Conservation (phyloP, 2,329 filamentous ascomycete species). For the Aspergillus niger region DNA sequence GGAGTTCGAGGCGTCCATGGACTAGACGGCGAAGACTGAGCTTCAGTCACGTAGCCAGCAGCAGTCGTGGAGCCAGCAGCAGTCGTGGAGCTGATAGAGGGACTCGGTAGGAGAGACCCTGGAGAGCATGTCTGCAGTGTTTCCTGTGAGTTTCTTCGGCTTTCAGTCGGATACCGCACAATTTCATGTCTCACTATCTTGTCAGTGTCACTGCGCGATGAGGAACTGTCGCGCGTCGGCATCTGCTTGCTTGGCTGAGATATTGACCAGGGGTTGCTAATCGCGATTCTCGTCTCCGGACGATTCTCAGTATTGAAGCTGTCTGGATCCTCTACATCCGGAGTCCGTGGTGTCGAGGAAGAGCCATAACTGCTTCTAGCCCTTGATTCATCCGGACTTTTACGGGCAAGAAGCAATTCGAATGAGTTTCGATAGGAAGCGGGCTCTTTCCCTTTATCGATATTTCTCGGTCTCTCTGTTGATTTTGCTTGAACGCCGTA, state of each 20-base stretch:
- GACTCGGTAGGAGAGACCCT: conserved; percentile 20
- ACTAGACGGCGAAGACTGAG: conserved; percentile 13
- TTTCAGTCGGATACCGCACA: neutral
- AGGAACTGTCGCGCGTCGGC: neutral
- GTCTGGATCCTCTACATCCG: neutral
- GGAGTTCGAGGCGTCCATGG: neutral
- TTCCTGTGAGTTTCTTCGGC: neutral
- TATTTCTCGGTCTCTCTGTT: neutral
- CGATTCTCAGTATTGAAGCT: neutral
- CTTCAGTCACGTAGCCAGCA: conserved; percentile 5
- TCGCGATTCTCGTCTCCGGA: neutral
- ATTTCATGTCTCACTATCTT: neutral
- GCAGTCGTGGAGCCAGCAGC: conserved; percentile 10
- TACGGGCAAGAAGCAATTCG: conserved; percentile 26
- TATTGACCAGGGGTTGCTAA: conserved; percentile 40
- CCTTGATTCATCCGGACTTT: conserved; percentile 7
- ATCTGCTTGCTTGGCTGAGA: conserved; percentile 34
- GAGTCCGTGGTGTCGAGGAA: neutral
- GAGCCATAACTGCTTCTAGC: neutral
- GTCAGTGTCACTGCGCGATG: neutral
- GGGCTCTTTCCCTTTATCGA: conserved; percentile 8
- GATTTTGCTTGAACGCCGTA: conserved; percentile 15
- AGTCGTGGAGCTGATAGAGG: conserved; percentile 15
- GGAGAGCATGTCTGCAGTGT: neutral
- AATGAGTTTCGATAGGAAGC: conserved; percentile 15